phyloP scores from a whole-genome alignment of 208 protist genomes.

The Trypanosomatidae sp. region DNA sequence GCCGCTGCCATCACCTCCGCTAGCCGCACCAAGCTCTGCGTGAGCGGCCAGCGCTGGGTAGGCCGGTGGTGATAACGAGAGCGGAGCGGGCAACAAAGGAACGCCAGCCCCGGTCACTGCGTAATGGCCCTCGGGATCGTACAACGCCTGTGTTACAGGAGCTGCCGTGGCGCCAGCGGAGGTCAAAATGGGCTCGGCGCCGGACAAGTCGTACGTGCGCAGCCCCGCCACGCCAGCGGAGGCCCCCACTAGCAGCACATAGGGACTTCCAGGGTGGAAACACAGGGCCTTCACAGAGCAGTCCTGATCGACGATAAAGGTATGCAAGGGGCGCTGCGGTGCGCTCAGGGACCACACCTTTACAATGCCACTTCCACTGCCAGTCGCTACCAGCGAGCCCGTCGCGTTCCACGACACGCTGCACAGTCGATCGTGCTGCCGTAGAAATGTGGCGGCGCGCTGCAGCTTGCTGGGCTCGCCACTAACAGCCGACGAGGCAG shows the following conservation, averaged over 20 bases:
- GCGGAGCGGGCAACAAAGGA: background rate
- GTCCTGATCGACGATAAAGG: conserved; percentile 34
- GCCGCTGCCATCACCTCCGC: background rate
- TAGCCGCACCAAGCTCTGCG: background rate
- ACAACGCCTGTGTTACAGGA: conserved; percentile 65
- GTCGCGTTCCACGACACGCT: conserved; percentile 64
- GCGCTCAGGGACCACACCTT: conserved; percentile 62
- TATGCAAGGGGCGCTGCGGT: conserved; percentile 36
- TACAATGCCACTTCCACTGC: conserved; percentile 54
- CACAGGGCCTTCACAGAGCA: conserved; percentile 55
- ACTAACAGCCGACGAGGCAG: background rate
- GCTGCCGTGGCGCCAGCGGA: conserved; percentile 42
- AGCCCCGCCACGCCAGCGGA: conserved; percentile 38
- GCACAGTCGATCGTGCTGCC: conserved; percentile 54
- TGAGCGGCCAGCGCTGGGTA: background rate
- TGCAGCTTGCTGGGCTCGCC: conserved; percentile 22
- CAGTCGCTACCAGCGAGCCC: conserved; percentile 67
- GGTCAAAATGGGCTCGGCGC: conserved; percentile 25
- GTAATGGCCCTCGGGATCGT: conserved; percentile 69
- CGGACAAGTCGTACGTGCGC: conserved; percentile 63
- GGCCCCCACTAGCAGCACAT: conserved; percentile 61
- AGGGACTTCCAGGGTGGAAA: conserved; percentile 72
- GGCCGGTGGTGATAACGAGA: background rate
- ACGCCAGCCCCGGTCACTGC: conserved; percentile 60
- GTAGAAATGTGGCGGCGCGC: conserved; percentile 26